phyloP scores from a whole-genome alignment of 2,329 filamentous ascomycete genomes.

The Colletotrichum tofieldiae region DNA sequence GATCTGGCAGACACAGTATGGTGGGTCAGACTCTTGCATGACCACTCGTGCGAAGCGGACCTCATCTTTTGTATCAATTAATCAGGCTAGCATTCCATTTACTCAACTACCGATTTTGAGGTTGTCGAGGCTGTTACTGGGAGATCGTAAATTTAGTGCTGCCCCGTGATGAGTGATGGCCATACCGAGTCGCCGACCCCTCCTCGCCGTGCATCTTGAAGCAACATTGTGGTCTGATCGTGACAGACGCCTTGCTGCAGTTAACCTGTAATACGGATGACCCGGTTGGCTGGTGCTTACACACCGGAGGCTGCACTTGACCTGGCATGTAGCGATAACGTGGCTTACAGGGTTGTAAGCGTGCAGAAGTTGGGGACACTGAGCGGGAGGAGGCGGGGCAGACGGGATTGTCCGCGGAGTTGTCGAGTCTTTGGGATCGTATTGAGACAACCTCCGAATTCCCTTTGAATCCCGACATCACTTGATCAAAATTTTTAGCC shows the following conservation, averaged over 20 bases:
- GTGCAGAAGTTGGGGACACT: background rate
- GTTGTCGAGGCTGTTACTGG: background rate
- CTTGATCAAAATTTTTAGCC: background rate
- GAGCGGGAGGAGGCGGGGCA: background rate
- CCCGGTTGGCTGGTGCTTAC: slow-evolving; percentile 6
- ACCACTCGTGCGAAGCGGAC: background rate
- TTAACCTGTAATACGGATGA: background rate
- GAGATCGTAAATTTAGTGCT: too few species aligned
- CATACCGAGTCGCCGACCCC: too few species aligned
- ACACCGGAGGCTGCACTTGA: background rate
- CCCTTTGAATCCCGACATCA: background rate
- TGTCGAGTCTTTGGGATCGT: background rate
- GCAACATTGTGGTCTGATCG: too few species aligned
- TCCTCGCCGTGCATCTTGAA: too few species aligned
- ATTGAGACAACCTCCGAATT: background rate
- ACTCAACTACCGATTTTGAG: background rate
- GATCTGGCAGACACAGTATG: background rate
- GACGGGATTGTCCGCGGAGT: slow-evolving; percentile 23
- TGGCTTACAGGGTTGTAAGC: background rate
- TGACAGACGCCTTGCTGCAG: too few species aligned
- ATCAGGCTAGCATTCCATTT: background rate
- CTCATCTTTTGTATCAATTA: background rate
- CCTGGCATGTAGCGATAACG: background rate
- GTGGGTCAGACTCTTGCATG: background rate
- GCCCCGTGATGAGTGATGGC: too few species aligned